Evolutionary conservation across 495 filamentous ascomycete genomes (phyloP).

Genomic region (Daldinia concentrica): DNA sequence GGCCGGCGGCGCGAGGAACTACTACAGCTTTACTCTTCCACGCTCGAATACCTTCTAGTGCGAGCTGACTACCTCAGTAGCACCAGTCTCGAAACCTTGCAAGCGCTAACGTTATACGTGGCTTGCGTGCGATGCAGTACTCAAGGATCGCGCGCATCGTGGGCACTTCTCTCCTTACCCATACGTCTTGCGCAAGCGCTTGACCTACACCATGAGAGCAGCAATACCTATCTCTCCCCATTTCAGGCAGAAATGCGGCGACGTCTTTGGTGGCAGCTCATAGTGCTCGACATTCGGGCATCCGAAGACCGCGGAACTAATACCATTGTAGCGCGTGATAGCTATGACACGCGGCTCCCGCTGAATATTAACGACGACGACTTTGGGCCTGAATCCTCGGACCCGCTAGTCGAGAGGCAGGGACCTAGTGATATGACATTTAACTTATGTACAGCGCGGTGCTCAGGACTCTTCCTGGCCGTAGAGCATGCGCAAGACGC

Average conservation of each 20-base stretch:
- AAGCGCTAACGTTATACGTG: conserved; percentile 73
- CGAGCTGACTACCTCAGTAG: conserved; percentile 73
- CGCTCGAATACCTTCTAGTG: conserved; percentile 71
- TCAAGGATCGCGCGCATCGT: conserved; percentile 64
- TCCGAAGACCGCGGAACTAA: conserved; percentile 80
- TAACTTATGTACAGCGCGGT: conserved; percentile 65
- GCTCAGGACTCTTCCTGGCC: conserved; percentile 60
- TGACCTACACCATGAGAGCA: conserved; percentile 73
- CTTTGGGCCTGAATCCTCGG: conserved; percentile 64
- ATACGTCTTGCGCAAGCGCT: conserved; percentile 76
- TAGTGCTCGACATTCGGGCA: conserved; percentile 73
- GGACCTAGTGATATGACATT: conserved; percentile 78
- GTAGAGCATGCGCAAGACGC: conserved; percentile 40
- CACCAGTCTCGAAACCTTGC: conserved; percentile 72
- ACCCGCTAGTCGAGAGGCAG: conserved; percentile 58
- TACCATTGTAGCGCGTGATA: conserved; percentile 65
- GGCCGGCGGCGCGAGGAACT: conserved; percentile 56
- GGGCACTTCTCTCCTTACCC: conserved; percentile 67
- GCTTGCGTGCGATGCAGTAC: conserved; percentile 57
- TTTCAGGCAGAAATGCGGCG: conserved; percentile 80
- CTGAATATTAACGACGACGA: conserved; percentile 78
- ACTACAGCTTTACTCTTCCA: conserved; percentile 68
- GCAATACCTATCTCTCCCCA: conserved; percentile 57
- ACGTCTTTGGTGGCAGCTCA: conserved; percentile 80
- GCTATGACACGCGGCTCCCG: conserved; percentile 71